Conservation (phyloP, 371 early-diverging fungal genomes). For the Nematocida minor region DNA sequence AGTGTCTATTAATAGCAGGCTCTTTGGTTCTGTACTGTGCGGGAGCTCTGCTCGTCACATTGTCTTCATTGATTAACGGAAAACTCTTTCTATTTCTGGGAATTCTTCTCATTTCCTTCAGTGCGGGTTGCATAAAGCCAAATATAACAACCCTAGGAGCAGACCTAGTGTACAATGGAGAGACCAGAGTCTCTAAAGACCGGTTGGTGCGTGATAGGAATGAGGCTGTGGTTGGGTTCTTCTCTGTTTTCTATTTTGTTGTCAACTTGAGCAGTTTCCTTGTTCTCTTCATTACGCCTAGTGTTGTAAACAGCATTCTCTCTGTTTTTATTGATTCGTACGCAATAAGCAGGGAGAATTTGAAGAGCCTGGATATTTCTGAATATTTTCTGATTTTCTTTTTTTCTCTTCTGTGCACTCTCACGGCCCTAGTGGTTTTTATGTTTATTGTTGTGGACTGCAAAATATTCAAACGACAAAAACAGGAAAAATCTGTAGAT, state of each 20-base stretch:
- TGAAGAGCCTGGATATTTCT: background rate
- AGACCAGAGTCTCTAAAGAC: constrained; percentile 29
- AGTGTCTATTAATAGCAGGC: constrained; percentile 71
- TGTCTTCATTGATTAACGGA: constrained; percentile 65
- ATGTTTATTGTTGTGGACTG: background rate
- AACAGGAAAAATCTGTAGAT: background rate
- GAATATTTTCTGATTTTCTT: constrained; percentile 25
- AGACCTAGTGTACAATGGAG: constrained; percentile 67
- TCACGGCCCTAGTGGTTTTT: background rate
- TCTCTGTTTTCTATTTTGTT: constrained; percentile 73
- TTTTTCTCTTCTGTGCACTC: background rate
- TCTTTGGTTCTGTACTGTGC: constrained; percentile 69
- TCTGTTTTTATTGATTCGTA: background rate
- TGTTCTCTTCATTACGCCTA: constrained; percentile 49
- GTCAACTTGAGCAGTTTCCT: constrained; percentile 71
- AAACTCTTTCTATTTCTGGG: constrained; percentile 70
- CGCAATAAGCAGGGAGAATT: background rate
- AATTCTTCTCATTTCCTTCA: constrained; percentile 71
- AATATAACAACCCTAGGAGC: constrained; percentile 71
- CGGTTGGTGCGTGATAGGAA: background rate
- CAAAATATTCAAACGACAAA: background rate
- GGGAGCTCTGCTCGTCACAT: constrained; percentile 68
- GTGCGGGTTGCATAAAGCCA: constrained; percentile 80
- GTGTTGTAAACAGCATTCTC: background rate
- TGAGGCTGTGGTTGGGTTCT: constrained; percentile 58